Evolutionary conservation across 805 yeast genomes (phyloP), one percentile per base, ranked within the genome.

Genomic region (Starmerella khaoyaiensis): DNA sequence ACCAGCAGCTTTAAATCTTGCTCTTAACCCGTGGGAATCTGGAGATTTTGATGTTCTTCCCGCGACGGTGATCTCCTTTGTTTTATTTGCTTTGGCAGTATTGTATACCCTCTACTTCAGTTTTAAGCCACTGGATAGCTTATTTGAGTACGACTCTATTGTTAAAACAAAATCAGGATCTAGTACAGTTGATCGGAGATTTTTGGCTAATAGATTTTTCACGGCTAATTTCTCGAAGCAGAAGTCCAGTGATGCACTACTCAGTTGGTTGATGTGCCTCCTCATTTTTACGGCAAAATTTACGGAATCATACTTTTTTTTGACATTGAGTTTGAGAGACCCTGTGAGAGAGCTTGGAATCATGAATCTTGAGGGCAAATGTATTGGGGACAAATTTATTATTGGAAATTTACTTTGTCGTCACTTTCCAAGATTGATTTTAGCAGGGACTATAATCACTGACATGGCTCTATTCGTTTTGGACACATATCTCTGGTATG

Each of bases 401-500:
- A 40, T 78, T 22, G 79, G 83, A 0, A 51, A 59, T 0, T 36
- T 59, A 18, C 40, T 77, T 2, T 80, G 93, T 52, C 52, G 56
- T 9, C 51, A 59, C 28, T 86, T 78, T 36, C 70, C 90, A 1
- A 55, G 52, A 9, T 59, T 80, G 19, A 62, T 81, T 1, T 57
- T 81, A 14, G 51, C 53, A 0, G 57, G 78, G 41, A 64, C 80
- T 47, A 52, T 69, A 14, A 27, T 71, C 9, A 74, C 84, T 0
- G 86, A 79, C 52, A 57, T 78, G 45, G 67, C 76, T 0, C 59
- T 81, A 28, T 81, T 80, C 55, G 78, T 79, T 47, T 65, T 81
- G 38, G 94, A 81, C 48, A 80, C 93, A 0, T 81, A 81, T 49
- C 60, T 81, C 14, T 81, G 94, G 94, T 81, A 79, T 49, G 80